Evolutionary conservation across 352 stramenopile genomes (phyloP).

Genomic region (Globisporangium paroecandrum): DNA sequence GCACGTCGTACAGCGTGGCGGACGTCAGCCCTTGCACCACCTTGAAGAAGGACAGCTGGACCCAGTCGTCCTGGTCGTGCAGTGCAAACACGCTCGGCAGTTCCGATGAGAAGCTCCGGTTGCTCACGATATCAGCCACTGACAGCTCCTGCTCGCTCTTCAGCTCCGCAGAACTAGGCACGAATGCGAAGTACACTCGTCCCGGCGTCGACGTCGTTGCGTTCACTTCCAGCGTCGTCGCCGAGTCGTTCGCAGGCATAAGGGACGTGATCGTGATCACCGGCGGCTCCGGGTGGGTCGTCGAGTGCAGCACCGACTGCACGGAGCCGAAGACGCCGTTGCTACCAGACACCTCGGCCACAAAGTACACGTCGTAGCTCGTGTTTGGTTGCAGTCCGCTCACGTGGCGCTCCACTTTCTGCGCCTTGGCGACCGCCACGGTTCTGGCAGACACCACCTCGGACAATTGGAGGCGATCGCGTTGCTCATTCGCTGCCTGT

Average conservation of each 20-base stretch:
- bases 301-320: conserved; percentile 54
- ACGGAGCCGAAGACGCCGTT: conserved; percentile 78
- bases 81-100: conserved; percentile 27
- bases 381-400: conserved; percentile 44
- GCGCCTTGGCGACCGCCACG: conserved; percentile 35
- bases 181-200: conserved; percentile 43
- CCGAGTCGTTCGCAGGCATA: conserved; percentile 32
- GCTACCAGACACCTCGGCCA: conserved; percentile 69
- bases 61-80: conserved; percentile 22
- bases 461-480: neutral
- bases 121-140: conserved; percentile 27
- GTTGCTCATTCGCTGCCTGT: neutral
- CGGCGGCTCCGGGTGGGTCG: conserved; percentile 52
- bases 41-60: conserved; percentile 26
- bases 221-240: conserved; percentile 30
- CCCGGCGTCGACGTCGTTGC: conserved; percentile 38
- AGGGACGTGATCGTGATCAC: conserved; percentile 21
- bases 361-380: conserved; percentile 84
- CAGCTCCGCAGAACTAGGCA: conserved; percentile 24
- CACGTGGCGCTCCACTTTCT: conserved; percentile 53
- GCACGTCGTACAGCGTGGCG: conserved; percentile 57
- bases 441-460: conserved; percentile 33
- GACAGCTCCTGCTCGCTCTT: conserved; percentile 13
- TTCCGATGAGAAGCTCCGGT: conserved; percentile 17
- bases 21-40: conserved; percentile 27